Evolutionary conservation across 345 rosid genomes (phyloP), one percentile per base, ranked within the genome.

Genomic region (Linum trigynum): DNA sequence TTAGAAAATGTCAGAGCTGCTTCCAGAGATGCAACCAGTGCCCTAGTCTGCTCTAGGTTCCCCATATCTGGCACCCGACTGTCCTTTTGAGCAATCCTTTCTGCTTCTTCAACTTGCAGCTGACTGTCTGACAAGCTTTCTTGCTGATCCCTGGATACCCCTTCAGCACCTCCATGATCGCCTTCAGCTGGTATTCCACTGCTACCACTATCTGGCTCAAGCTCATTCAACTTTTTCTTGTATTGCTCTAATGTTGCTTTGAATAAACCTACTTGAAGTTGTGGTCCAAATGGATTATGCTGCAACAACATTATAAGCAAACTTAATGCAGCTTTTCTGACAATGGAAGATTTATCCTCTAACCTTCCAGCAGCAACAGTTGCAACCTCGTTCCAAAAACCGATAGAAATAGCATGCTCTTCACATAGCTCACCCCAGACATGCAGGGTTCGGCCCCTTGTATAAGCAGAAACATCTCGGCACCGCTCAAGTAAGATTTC

Each of bases 231-330:
- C 75, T 88, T 94, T 76, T 76, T 85, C 76, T 83, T 85, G 76
- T 94, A 94, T 74, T 94, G 91, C 71, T 83, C 88, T 62, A 90
- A 70, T 63, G 97, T 94, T 74, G 99, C 96, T 84, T 88, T 86
- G 76, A 94, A 94, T 73, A 92, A 88, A 74, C 87, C 80, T 72
- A 78, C 76, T 67, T 89, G 85, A 67, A 90, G 92, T 75, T 94
- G 96, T 45, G 99, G 99, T 60, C 99, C 99, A 78, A 94, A 94
- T 38, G 99, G 99, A 76, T 94, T 94, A 73, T 90, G 96, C 65
- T 94, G 99, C 83, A 94, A 74, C 99, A 94, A 90, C 69, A 78
- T 80, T 71, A 88, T 86, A 62, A 94, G 91, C 74, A 94, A 79
- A 79, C 84, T 83, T 73, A 94, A 66, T 16, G 97, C 95, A 32